Evolutionary conservation across 257 asterid genomes (phyloP), one percentile per base, ranked within the genome.

Genomic region (Knoxia roxburghii): DNA sequence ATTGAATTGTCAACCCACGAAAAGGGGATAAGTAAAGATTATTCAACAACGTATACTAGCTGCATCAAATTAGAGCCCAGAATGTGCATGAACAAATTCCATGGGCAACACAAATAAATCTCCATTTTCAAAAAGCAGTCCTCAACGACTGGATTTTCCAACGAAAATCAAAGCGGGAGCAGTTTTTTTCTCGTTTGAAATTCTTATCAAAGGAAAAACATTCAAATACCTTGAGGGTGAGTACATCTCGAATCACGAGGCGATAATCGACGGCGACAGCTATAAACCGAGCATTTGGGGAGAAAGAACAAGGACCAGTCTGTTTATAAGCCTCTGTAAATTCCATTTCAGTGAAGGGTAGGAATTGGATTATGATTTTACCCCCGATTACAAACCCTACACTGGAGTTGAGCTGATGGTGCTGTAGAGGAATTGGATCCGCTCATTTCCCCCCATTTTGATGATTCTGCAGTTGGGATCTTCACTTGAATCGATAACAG

Each of bases 231-330:
- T 94, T 86, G 68, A 90, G 87, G 3, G 95, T 82, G 74, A 78
- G 91, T 67, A 88, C 92, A 71, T 94, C 97, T 35, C 99, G 99
- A 78, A 94, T 83, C 40, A 88, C 97, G 12, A 94, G 87, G 55
- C 99, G 97, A 72, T 88, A 94, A 81, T 90, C 99, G 17, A 83
- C 95, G 1, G 97, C 89, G 11, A 94, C 92, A 7, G 99, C 99
- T 14, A 94, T 72, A 79, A 77, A 88, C 46, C 93, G 84, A 20
- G 97, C 83, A 73, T 94, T 80, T 0, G 97, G 99, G 32, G 99
- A 94, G 83, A 94, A 94, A 59, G 91, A 86, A 72, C 85, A 86
- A 10, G 97, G 92, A 0, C 97, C 99, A 26, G 89, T 65, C 75
- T 85, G 99, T 69, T 94, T 90, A 68, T 69, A 90, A 51, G 95